These are phyloP conservation scores for Priceomyces medius DNA, from an alignment of 805 yeast genomes.

Conservation along the genomic window DNA sequence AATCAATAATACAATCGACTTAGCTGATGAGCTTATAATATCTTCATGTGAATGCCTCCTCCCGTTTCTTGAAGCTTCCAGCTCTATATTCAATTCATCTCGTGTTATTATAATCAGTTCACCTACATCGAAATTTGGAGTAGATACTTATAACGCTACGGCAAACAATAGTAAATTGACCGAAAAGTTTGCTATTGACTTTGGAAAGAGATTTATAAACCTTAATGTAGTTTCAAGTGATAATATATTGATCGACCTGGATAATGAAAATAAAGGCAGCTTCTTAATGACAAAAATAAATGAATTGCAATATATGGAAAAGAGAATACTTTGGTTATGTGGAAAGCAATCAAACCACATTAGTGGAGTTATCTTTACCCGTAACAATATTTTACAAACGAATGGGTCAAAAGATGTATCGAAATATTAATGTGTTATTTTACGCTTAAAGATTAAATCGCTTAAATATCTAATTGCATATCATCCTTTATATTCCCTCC, in stretches of 20 bases:
- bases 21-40: constrained; percentile 63
- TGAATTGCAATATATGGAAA: constrained; percentile 50
- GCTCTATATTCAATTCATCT: constrained; percentile 49
- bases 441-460: no score
- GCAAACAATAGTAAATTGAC: constrained; percentile 50
- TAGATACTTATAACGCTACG: constrained; percentile 33
- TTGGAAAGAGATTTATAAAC: constrained; percentile 59
- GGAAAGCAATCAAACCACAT: constrained; percentile 55
- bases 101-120: constrained; percentile 61
- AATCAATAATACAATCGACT: constrained; percentile 53
- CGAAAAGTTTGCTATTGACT: constrained; percentile 53
- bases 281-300: constrained; percentile 60
- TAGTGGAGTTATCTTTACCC: constrained; percentile 58
- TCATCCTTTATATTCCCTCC: constrained; percentile 40
- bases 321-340: constrained; percentile 51
- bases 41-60: constrained; percentile 54
- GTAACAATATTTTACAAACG: neutral
- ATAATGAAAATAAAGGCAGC: constrained; percentile 39
- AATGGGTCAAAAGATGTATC: neutral
- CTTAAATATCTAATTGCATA: neutral
- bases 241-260: constrained; percentile 65
- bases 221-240: constrained; percentile 69
- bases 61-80: constrained; percentile 51
- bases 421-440: neutral
- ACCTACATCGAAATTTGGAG: constrained; percentile 48